phyloP scores from a whole-genome alignment of 2,329 filamentous ascomycete genomes.

The Fusarium sp. region DNA sequence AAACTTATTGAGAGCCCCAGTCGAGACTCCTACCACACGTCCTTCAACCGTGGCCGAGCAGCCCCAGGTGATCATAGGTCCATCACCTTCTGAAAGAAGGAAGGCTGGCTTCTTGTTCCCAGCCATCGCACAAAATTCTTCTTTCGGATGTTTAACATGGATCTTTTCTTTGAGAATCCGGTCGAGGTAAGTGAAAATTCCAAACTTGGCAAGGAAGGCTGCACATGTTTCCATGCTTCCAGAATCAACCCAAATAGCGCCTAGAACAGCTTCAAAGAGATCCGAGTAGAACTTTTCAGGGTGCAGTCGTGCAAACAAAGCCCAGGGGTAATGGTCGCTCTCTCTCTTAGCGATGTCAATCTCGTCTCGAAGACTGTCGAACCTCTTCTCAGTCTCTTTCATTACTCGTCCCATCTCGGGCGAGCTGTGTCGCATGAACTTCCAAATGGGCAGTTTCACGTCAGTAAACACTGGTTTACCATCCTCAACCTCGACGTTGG shows the following conservation, averaged over 20 bases:
- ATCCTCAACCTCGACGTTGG: constrained; percentile 34
- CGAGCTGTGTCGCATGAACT: constrained; percentile 72
- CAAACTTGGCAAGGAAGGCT: constrained; percentile 69
- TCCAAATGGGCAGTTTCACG: constrained; percentile 66
- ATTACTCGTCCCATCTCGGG: constrained; percentile 61
- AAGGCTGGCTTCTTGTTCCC: constrained; percentile 66
- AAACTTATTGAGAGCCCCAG: constrained; percentile 58
- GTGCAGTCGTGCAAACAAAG: constrained; percentile 70
- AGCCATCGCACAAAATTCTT: constrained; percentile 71
- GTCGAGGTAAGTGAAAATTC: constrained; percentile 71
- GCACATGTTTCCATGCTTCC: constrained; percentile 71
- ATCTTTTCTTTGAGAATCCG: constrained; percentile 70
- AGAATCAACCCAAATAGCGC: constrained; percentile 85
- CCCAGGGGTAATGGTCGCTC: constrained; percentile 78
- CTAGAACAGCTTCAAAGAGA: constrained; percentile 82
- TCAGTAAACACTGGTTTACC: constrained; percentile 36
- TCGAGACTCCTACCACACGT: constrained; percentile 57
- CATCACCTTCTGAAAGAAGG: constrained; percentile 45
- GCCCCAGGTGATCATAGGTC: constrained; percentile 44
- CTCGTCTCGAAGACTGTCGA: constrained; percentile 58
- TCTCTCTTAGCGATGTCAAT: constrained; percentile 63
- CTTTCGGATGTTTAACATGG: constrained; percentile 72
- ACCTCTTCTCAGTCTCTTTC: constrained; percentile 56
- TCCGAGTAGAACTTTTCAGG: constrained; percentile 86
- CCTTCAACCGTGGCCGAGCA: constrained; percentile 65